A percentile compares a stretch with the other conserved stretches of the same genome.
Conservation (phyloP, 1,139 yeast species). For the Lipomyces yarrowii region DNA sequence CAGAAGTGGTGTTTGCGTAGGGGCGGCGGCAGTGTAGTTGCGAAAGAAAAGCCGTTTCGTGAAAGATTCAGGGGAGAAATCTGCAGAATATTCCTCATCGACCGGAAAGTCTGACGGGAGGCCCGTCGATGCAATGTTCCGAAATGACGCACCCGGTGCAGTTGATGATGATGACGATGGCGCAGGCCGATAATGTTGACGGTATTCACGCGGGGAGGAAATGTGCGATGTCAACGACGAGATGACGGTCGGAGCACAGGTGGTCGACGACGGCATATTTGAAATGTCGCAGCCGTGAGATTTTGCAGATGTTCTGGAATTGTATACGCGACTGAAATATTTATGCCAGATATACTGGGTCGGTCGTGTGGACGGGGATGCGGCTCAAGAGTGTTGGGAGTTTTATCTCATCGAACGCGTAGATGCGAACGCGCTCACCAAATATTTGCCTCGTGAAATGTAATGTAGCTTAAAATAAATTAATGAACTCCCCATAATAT, state of each 20-base stretch:
- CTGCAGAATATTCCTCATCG: conserved; percentile 28
- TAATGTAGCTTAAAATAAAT: neutral
- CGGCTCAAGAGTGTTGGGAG: neutral
- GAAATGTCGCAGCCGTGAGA: neutral
- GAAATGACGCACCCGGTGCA: neutral
- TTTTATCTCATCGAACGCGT: neutral
- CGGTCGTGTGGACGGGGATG: neutral
- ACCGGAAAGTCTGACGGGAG: neutral
- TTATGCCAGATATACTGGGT: neutral
- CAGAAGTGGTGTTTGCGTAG: conserved; percentile 15
- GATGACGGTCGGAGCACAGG: conserved; percentile 2
- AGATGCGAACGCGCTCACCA: neutral
- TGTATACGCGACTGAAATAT: neutral
- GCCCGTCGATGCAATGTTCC: neutral
- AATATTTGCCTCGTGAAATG: neutral
- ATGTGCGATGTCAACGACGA: neutral
- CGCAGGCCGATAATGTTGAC: neutral
- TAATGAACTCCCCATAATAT: neutral
- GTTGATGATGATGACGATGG: neutral
- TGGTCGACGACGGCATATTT: neutral
- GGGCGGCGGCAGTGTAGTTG: neutral
- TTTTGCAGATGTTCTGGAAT: neutral
- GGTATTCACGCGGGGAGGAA: neutral
- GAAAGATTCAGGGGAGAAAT: conserved; percentile 27
- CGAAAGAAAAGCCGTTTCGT: conserved; percentile 14